A percentile compares a stretch with the other conserved stretches of the same genome.
These are phyloP conservation scores for Euclidium syriacum DNA, from an alignment of 345 rosid species.

Conservation along the genomic window DNA sequence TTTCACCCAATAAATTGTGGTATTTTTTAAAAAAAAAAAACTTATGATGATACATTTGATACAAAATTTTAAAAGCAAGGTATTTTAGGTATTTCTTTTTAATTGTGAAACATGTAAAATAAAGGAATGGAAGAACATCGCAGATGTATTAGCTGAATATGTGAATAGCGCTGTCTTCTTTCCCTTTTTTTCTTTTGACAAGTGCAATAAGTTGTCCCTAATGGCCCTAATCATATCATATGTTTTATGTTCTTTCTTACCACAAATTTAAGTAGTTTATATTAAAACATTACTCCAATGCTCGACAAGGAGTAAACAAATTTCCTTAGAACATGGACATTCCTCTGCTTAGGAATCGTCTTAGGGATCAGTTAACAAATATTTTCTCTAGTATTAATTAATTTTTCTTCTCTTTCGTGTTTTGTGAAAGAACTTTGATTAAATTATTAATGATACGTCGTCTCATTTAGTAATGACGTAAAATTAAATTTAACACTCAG, in stretches of 20 bases:
- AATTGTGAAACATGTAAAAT: too few relatives aligned
- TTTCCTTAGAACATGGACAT: slow-evolving; percentile 16
- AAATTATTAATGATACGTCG: background rate
- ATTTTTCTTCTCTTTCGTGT: background rate
- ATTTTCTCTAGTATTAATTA: background rate
- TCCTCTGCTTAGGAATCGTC: slow-evolving; percentile 19
- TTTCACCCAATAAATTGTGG: too few relatives aligned
- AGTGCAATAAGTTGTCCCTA: slow-evolving; percentile 11
- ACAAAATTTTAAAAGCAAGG: too few relatives aligned
- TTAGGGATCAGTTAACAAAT: slow-evolving; percentile 26
- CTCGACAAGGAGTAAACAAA: slow-evolving; percentile 12
- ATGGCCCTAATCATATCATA: too few relatives aligned
- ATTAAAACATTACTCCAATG: background rate
- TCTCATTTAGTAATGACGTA: background rate
- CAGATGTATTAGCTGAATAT: background rate
- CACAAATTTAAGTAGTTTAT: background rate
- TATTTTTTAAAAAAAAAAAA: too few relatives aligned
- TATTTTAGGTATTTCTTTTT: too few relatives aligned
- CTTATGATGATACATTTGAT: too few relatives aligned
- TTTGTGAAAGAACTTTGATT: background rate
- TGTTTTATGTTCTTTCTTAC: background rate
- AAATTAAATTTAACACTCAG: background rate
- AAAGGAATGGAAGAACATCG: too few relatives aligned
- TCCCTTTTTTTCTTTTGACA: background rate
- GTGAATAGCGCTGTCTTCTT: too few relatives aligned